These are phyloP conservation scores for Penicillium sp. DNA, from an alignment of 2,329 filamentous ascomycete species.

Conservation along the genomic window DNA sequence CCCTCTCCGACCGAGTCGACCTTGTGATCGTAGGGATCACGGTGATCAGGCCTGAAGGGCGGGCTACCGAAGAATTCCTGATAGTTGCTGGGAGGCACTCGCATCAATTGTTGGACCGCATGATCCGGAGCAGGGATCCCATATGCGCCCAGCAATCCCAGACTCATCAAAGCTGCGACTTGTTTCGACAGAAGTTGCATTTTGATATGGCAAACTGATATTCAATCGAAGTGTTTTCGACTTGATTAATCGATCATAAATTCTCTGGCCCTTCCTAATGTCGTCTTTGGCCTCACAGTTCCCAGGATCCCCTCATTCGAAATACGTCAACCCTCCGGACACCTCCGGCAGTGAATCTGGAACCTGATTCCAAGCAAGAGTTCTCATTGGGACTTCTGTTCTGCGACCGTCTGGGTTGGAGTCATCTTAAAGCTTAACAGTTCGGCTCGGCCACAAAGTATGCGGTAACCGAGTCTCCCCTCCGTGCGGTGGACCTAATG, in stretches of 20 bases:
- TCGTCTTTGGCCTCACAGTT: not conserved
- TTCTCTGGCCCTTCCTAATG: not conserved
- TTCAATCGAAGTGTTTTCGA: not conserved
- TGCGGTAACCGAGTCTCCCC: not conserved
- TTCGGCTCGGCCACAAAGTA: not conserved
- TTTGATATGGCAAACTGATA: not conserved
- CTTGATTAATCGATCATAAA: too few species aligned
- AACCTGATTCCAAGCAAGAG: not conserved
- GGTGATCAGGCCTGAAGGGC: constrained; percentile 60
- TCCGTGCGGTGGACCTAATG: not conserved
- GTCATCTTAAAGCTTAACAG: not conserved
- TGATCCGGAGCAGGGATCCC: constrained; percentile 14
- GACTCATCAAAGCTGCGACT: not conserved
- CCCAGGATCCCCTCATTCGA: not conserved
- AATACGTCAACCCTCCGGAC: not conserved
- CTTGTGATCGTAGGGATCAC: constrained; percentile 62
- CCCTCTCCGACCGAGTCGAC: constrained; percentile 60
- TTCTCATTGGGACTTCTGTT: not conserved
- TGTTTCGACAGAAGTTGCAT: not conserved
- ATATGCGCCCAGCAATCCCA: constrained; percentile 1
- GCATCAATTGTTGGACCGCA: constrained; percentile 37
- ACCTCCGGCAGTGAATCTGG: not conserved
- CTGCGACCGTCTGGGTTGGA: not conserved
- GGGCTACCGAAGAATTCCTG: constrained; percentile 29
- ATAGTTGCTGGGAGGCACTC: constrained; percentile 18